phyloP scores from a whole-genome alignment of 345 rosid genomes.

The Salix koriyanagi region DNA sequence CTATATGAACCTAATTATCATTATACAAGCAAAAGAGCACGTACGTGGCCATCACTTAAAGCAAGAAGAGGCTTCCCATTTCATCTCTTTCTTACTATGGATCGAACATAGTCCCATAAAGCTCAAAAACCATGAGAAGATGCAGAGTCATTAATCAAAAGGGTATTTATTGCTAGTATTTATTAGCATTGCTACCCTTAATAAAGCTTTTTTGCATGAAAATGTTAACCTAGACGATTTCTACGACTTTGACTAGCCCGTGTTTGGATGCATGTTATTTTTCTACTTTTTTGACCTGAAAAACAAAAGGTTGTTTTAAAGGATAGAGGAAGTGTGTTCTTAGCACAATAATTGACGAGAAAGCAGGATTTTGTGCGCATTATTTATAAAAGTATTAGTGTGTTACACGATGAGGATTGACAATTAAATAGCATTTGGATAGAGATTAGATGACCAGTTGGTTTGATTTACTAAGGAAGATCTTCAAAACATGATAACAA shows the following conservation, averaged over 20 bases:
- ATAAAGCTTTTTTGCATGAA: background rate
- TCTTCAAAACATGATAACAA: background rate
- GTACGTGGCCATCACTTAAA: background rate
- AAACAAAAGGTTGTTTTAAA: background rate
- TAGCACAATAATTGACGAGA: background rate
- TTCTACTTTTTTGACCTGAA: slow-evolving; percentile 18
- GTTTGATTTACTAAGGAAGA: background rate
- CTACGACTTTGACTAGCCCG: slow-evolving; percentile 25
- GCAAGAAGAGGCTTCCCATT: background rate
- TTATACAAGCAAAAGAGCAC: background rate
- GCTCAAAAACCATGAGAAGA: background rate
- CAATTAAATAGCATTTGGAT: background rate
- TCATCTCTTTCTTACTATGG: background rate
- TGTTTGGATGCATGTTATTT: slow-evolving; percentile 7
- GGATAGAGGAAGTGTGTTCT: background rate
- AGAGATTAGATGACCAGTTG: background rate
- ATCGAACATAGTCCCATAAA: background rate
- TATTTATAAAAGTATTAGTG: background rate
- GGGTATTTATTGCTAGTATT: background rate
- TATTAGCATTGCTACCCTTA: background rate
- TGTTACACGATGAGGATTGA: background rate
- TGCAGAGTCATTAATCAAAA: background rate
- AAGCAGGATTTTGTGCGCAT: background rate
- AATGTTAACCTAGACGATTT: slow-evolving; percentile 19
- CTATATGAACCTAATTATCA: slow-evolving; percentile 5